Percentiles rank a stretch among this genome's conserved stretches.
Evolutionary conservation across 1,284 basidiomycete species (phyloP).

Genomic region (Melanopsichium pennsylvanicum): DNA sequence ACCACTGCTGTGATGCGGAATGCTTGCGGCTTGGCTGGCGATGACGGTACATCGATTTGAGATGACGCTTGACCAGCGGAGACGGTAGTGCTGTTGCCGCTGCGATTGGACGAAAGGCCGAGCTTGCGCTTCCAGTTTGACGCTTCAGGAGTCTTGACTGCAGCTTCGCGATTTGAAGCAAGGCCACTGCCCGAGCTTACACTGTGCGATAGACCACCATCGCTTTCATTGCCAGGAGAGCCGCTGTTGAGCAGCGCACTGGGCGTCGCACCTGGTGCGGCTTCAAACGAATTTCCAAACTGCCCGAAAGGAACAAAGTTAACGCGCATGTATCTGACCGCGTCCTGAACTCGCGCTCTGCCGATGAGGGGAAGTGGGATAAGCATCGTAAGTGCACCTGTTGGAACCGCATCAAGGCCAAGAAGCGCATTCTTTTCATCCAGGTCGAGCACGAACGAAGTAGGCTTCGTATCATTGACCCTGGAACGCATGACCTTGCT

Average conservation of each 20-base stretch:
- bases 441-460: constrained; percentile 19
- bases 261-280: neutral
- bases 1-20: constrained; percentile 48
- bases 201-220: constrained; percentile 13
- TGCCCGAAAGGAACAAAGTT: constrained; percentile 47
- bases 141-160: constrained; percentile 14
- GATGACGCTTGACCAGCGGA: neutral
- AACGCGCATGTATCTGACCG: constrained; percentile 43
- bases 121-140: constrained; percentile 42
- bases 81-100: too few species aligned
- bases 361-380: constrained; percentile 51
- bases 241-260: neutral
- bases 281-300: constrained; percentile 7
- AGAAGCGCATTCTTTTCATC: constrained; percentile 37
- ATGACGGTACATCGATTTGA: neutral
- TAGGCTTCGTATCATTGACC: too few species aligned
- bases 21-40: constrained; percentile 11
- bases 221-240: constrained; percentile 10
- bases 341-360: constrained; percentile 11
- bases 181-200: constrained; percentile 17
- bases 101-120: constrained; percentile 12
- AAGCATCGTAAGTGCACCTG: constrained; percentile 53
- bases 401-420: constrained; percentile 43
- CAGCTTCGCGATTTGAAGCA: constrained; percentile 8
- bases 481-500: constrained; percentile 3